Evolutionary conservation across 1,284 basidiomycete genomes (phyloP).

Genomic region (Malassezia globosa): DNA sequence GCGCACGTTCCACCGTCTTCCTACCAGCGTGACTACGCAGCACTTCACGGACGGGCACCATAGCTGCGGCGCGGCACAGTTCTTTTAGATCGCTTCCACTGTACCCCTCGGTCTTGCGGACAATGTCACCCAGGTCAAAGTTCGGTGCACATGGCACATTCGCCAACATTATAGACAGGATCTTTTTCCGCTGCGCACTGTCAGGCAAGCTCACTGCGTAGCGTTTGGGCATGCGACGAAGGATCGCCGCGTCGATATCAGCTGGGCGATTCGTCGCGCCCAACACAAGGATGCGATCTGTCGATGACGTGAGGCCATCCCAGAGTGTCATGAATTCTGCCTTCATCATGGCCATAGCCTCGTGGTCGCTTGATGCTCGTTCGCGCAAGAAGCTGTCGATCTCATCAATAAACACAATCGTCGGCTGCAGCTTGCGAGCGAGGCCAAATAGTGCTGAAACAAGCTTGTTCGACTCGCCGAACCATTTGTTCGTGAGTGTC

Average conservation of each 20-base stretch:
- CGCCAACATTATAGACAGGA: slow-evolving; percentile 63
- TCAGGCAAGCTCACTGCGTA: slow-evolving; percentile 79
- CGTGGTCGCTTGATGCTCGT: slow-evolving; percentile 75
- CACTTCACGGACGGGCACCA: slow-evolving; percentile 46
- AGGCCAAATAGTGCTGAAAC: slow-evolving; percentile 66
- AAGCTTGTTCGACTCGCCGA: slow-evolving; percentile 95
- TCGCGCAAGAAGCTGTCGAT: slow-evolving; percentile 83
- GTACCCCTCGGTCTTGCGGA: slow-evolving; percentile 62
- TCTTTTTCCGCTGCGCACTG: slow-evolving; percentile 69
- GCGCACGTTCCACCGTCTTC: slow-evolving; percentile 22
- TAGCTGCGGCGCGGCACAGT: slow-evolving; percentile 64
- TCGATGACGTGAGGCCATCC: slow-evolving; percentile 84
- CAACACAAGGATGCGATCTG: slow-evolving; percentile 72
- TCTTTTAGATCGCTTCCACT: slow-evolving; percentile 90
- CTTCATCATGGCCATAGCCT: slow-evolving; percentile 98
- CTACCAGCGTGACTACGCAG: slow-evolving; percentile 34
- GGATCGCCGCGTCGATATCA: slow-evolving; percentile 89
- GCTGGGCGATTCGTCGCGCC: slow-evolving; percentile 90
- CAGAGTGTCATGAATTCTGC: slow-evolving; percentile 99
- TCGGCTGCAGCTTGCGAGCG: slow-evolving; percentile 63
- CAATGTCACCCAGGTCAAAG: slow-evolving; percentile 62
- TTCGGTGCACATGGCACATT: slow-evolving; percentile 53
- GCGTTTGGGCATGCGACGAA: slow-evolving; percentile 94
- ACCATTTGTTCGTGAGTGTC: slow-evolving; percentile 61
- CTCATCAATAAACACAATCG: slow-evolving; percentile 71